Conservation (phyloP, 2,329 filamentous ascomycete species). For the Penicillium fuscoglaucum region DNA sequence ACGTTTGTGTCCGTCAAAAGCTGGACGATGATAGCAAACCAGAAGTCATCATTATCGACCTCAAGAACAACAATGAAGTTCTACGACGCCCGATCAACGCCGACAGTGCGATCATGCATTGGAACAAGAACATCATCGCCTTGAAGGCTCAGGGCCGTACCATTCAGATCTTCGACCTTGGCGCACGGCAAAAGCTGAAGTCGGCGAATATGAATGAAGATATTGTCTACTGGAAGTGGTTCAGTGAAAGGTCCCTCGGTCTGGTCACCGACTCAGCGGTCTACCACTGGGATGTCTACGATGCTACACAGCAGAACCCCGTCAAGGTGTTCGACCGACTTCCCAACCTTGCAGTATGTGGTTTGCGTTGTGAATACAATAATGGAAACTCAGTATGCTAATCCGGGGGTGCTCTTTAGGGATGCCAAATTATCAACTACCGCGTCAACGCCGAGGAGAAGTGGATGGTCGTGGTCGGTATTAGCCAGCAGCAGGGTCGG, state of each 20-base stretch:
- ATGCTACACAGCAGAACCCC: constrained; percentile 73
- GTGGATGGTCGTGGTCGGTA: constrained; percentile 98
- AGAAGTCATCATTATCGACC: constrained; percentile 95
- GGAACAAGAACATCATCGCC: constrained; percentile 92
- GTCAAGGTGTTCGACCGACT: constrained; percentile 95
- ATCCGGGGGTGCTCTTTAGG: constrained; percentile 52
- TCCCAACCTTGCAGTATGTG: constrained; percentile 76
- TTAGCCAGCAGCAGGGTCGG: constrained; percentile 87
- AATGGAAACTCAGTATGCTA: constrained; percentile 5
- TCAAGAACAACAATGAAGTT: constrained; percentile 96
- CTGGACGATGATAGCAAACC: constrained; percentile 79
- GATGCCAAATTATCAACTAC: constrained; percentile 99
- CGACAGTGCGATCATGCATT: constrained; percentile 99
- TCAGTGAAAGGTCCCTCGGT: constrained; percentile 82
- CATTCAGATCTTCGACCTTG: constrained; percentile 95
- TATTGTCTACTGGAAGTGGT: constrained; percentile 99
- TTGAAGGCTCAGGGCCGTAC: constrained; percentile 92
- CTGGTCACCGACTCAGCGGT: constrained; percentile 88
- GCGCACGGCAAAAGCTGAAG: constrained; percentile 92
- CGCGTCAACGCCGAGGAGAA: constrained; percentile 92
- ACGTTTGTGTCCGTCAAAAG: constrained; percentile 94
- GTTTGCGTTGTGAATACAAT: background rate
- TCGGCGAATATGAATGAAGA: constrained; percentile 96
- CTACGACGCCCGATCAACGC: constrained; percentile 95
- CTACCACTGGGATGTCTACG: constrained; percentile 97